Base-by-base conservation (phyloP, 805 yeast species). In the Saccharomycopsis olivae region DNA sequence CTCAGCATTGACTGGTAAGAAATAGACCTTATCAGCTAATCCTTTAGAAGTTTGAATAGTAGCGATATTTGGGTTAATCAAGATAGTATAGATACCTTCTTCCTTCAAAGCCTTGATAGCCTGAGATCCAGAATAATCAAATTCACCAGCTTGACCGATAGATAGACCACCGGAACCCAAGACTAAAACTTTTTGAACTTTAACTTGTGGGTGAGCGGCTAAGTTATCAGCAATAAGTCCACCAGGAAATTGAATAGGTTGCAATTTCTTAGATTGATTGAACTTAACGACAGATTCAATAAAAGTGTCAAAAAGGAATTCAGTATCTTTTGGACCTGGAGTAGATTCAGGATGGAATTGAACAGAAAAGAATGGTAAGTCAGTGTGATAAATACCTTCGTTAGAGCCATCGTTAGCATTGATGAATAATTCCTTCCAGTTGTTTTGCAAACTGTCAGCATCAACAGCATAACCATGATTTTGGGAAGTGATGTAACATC, bases 291-390 rank as follows among this genome's bases (percentile, higher is more conserved):
- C 94, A 36, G 96, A 61, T 50, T 84, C 63, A 56, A 92, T 81
- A 64, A 92, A 92, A 24, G 84, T 87, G 56, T 92, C 98, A 54
- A 92, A 92, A 60, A 92, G 69, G 63, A 88, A 92, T 65, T 92
- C 98, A 38, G 98, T 92, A 61, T 92, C 99, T 60, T 95, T 78
- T 60, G 99, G 99, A 60, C 99, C 99, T 35, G 98, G 97, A 36
- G 95, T 86, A 18, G 96, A 85, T 69, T 92, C 99, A 19, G 99
- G 99, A 61, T 92, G 99, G 73, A 92, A 89, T 69, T 92, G 99
- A 36, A 92, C 97, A 13, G 98, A 92, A 71, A 92, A 92, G 59
- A 70, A 81, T 29, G 99, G 98, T 61, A 81, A 71, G 49, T 75
- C 69, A 32, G 79, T 72, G 65, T 89, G 85, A 68, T 86, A 89